Evolutionary conservation across 2,329 filamentous ascomycete genomes (phyloP), one percentile per base, ranked within the genome.

Genomic region (Thyridium curvatum): DNA sequence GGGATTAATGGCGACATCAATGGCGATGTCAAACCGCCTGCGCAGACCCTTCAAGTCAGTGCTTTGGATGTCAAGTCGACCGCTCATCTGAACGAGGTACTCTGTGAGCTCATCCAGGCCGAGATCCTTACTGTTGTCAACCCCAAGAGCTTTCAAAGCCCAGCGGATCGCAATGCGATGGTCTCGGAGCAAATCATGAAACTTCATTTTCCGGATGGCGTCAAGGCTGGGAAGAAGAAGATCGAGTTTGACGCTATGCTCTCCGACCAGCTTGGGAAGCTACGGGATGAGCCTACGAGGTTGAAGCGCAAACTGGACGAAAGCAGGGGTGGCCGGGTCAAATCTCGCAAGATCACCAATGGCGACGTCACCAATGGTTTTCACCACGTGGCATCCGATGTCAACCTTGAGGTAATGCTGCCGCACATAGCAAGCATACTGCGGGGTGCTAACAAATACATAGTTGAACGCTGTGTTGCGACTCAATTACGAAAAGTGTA

Each of bases 401-500:
- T 26, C 6, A 26, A 26, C 21, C 21, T 26, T 26, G 21, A 26
- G 21, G 21, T 26, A 26, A 26, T 26, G 21, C 21, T 26, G 6
- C 10, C 10, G 21, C 6, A 26, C 21, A 26, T 6, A 26, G 6
- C 21, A 26, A 10, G 21, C 21, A 26, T 26, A 26, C 21, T 26
- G 10, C 21, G 10, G 21, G 21, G 21, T 26, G 36, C 55, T 65
- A 49, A 61, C 50, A 15, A 37, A 18, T 32, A 32, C 41, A 2
- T 54, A 94, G 82, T 74, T 79, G 36, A 76, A 84, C 41, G 69
- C 89, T 46, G 72, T 90, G 29, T 69, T 97, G 35, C 79, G 83
- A 18, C 70, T 96, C 39, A 96, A 95, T 55, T 83, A 87, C 52
- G 84, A 90, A 40, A 94, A 91, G 59, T 86, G 88, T 42, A 69